A percentile compares a stretch with the other conserved stretches of the same genome.
These are phyloP conservation scores for Lepidium aucheri DNA, from an alignment of 345 rosid genomes.

Conservation along the genomic window DNA sequence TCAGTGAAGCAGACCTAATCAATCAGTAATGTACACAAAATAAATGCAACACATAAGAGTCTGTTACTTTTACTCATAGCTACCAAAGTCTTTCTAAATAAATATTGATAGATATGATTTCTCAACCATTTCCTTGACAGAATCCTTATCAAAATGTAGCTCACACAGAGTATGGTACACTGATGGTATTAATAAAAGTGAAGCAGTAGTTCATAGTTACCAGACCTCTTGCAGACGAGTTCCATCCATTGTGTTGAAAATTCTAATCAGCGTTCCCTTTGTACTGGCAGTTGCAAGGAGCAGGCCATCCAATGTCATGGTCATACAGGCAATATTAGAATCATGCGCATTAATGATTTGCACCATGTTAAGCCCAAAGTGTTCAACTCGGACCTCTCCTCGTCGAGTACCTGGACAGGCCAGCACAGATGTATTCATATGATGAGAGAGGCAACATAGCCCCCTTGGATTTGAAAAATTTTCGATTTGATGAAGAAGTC, in stretches of 20 bases:
- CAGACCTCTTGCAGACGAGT: slow-evolving; percentile 79
- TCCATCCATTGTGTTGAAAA: slow-evolving; percentile 93
- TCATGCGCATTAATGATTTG: slow-evolving; percentile 74
- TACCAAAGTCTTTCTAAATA: neutral
- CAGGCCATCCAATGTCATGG: slow-evolving; percentile 81
- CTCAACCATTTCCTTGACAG: neutral
- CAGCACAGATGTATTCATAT: slow-evolving; percentile 59
- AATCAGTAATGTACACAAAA: neutral
- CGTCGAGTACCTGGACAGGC: slow-evolving; percentile 83
- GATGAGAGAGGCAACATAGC: slow-evolving; percentile 81
- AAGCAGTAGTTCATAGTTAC: slow-evolving; percentile 10
- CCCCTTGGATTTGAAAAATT: slow-evolving; percentile 78
- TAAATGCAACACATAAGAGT: neutral
- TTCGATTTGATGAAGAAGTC: slow-evolving; percentile 84
- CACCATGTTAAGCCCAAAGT: slow-evolving; percentile 70
- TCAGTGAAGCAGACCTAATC: neutral
- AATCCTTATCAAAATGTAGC: neutral
- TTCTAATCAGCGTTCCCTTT: slow-evolving; percentile 82
- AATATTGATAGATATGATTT: neutral
- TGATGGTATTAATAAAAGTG: neutral
- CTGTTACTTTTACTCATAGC: neutral
- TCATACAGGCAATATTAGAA: slow-evolving; percentile 66
- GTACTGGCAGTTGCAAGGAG: slow-evolving; percentile 92
- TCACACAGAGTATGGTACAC: neutral
- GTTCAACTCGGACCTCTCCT: slow-evolving; percentile 77